Evolutionary conservation across 2,329 filamentous ascomycete species (phyloP).

Genomic region (Talaromyces sp.): DNA sequence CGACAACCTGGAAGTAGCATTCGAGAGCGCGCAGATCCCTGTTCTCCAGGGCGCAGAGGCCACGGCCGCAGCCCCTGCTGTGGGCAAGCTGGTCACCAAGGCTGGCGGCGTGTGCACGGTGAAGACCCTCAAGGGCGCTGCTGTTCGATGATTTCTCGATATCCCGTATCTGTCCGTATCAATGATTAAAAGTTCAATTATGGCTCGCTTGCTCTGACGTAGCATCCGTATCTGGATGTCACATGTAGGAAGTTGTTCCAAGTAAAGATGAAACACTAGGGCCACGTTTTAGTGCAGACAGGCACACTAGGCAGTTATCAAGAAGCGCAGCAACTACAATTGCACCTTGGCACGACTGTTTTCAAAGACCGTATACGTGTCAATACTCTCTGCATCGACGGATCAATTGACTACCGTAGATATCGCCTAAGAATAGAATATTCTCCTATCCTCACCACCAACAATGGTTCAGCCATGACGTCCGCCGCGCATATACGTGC

Average conservation of each 20-base stretch:
- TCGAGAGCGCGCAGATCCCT: slow-evolving; percentile 73
- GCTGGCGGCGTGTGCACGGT: slow-evolving; percentile 78
- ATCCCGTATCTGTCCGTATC: not conserved
- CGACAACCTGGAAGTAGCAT: slow-evolving; percentile 72
- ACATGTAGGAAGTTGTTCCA: not conserved
- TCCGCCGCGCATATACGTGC: not conserved
- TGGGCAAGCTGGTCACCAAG: slow-evolving; percentile 66
- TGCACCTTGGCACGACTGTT: not conserved
- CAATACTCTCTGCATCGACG: too few relatives aligned
- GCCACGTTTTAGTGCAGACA: too few relatives aligned
- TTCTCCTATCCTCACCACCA: too few relatives aligned
- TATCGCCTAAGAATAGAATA: not conserved
- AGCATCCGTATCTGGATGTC: not conserved
- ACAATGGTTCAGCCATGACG: not conserved
- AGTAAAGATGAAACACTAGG: not conserved
- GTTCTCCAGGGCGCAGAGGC: slow-evolving; percentile 63
- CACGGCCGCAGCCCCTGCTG: slow-evolving; percentile 44
- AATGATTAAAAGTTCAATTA: not conserved
- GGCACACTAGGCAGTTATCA: not conserved
- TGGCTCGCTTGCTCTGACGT: too few relatives aligned
- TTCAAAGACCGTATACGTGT: not conserved
- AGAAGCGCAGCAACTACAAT: not conserved
- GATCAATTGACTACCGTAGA: not conserved
- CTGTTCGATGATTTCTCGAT: slow-evolving; percentile 61
- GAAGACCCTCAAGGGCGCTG: slow-evolving; percentile 70